Conservation (phyloP, 2,329 filamentous ascomycete genomes). For the Periconia sp. region DNA sequence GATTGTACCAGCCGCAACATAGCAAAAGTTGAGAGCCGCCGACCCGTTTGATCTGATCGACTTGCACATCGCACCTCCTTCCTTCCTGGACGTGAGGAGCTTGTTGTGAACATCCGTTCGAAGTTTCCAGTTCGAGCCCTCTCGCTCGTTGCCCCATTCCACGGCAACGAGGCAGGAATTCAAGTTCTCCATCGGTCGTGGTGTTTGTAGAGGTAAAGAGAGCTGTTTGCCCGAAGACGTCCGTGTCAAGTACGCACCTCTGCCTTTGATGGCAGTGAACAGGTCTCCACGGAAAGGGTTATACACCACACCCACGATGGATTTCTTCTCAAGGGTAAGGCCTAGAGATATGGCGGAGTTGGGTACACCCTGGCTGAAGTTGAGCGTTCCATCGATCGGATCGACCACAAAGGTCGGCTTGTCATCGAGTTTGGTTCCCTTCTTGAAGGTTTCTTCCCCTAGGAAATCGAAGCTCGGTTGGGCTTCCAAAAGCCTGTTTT, state of each 20-base stretch:
- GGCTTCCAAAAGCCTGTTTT: slow-evolving; percentile 41
- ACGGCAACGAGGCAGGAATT: slow-evolving; percentile 37
- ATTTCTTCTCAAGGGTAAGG: slow-evolving; percentile 32
- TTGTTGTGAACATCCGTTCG: slow-evolving; percentile 29
- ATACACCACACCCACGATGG: slow-evolving; percentile 39
- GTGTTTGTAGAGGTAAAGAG: background rate
- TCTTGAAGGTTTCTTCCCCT: slow-evolving; percentile 41
- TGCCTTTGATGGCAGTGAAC: slow-evolving; percentile 38
- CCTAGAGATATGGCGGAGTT: slow-evolving; percentile 40
- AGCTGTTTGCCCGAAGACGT: background rate
- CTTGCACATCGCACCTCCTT: slow-evolving; percentile 37
- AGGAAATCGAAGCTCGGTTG: slow-evolving; percentile 51
- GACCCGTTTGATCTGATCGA: slow-evolving; percentile 39
- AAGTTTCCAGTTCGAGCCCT: slow-evolving; percentile 40
- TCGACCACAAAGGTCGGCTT: slow-evolving; percentile 41
- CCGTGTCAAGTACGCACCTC: slow-evolving; percentile 33
- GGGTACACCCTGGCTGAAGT: slow-evolving; percentile 42
- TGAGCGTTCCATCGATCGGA: slow-evolving; percentile 44
- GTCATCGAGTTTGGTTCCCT: slow-evolving; percentile 31
- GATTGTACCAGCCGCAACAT: slow-evolving; percentile 38
- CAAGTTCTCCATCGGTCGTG: slow-evolving; percentile 27
- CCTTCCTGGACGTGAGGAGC: slow-evolving; percentile 29
- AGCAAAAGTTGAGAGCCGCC: slow-evolving; percentile 43
- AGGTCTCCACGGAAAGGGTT: slow-evolving; percentile 39
- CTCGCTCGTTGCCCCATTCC: slow-evolving; percentile 43